Evolutionary conservation across 192 early-diverging fungal genomes (phyloP), one percentile per base, ranked within the genome.

Genomic region (Allomyces macrogynus): DNA sequence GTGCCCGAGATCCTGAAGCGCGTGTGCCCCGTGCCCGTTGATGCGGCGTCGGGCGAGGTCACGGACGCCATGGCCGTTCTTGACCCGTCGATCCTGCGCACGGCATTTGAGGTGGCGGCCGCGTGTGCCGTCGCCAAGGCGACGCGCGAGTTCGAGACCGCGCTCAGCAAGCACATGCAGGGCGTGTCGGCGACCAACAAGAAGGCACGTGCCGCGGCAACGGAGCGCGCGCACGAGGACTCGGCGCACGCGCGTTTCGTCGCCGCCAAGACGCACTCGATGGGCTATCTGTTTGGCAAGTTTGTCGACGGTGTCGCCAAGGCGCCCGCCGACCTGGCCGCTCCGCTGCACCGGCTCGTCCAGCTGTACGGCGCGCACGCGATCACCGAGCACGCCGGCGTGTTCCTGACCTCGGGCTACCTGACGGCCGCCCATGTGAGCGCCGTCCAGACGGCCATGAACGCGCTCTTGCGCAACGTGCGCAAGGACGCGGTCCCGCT

Each of bases 371-470:
- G 87, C 62, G 73, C 89, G 3, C 85, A 90, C 79, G 82, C 84
- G 57, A 88, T 91, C 61, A 77, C 83, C 57, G 83, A 90, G 70
- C 82, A 91, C 70, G 77, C 84, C 26, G 88, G 88, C 40, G 84
- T 88, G 66, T 95, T 95, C 77, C 75, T 95, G 69, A 87, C 90
- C 72, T 84, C 88, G 42, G 85, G 80, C 4, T 95, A 85, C 78
- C 90, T 91, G 70, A 78, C 76, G 8, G 80, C 83, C 20, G 68
- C 76, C 9, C 85, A 93, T 71, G 75, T 90, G 61, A 83, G 85
- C 66, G 74, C 74, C 64, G 78, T 94, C 67, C 81, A 82, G 66
- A 72, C 70, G 40, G 73, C 79, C 68, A 84, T 89, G 63, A 84
- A 79, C 63, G 65, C 66, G 3, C 77, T 85, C 16, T 89, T 88